Conservation (phyloP, 768 basidiomycete species). For the Hericium alpestre region DNA sequence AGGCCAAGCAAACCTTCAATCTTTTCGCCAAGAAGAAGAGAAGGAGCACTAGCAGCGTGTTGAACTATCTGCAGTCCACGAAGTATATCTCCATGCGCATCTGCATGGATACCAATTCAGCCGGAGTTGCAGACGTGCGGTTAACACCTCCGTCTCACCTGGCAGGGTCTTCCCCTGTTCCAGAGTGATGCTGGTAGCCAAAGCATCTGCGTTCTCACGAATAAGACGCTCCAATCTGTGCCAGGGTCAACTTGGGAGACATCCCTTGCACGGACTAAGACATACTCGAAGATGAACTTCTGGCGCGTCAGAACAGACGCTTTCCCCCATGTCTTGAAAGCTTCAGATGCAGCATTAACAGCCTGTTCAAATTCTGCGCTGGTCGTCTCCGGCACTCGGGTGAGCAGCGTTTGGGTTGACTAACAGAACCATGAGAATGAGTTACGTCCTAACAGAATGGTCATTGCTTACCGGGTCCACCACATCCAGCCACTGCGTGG, state of each 20-base stretch:
- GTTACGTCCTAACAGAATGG: background rate
- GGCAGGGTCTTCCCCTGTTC: constrained; percentile 94
- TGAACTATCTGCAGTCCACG: constrained; percentile 88
- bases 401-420: constrained; percentile 87
- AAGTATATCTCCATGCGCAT: constrained; percentile 90
- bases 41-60: constrained; percentile 70
- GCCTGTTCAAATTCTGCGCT: constrained; percentile 71
- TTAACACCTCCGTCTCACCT: constrained; percentile 33
- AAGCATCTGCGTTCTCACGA: constrained; percentile 73
- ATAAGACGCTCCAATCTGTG: constrained; percentile 77
- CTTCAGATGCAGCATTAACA: constrained; percentile 71
- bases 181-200: constrained; percentile 82
- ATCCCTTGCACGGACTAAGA: background rate
- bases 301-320: constrained; percentile 82
- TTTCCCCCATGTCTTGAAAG: constrained; percentile 82
- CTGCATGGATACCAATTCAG: constrained; percentile 25
- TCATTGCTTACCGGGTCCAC: constrained; percentile 66
- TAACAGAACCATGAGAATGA: constrained; percentile 20
- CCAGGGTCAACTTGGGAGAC: background rate
- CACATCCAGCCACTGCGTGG: constrained; percentile 75
- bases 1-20: constrained; percentile 56
- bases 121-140: background rate
- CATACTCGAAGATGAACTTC: constrained; percentile 79
- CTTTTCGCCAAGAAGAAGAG: constrained; percentile 81
- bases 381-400: constrained; percentile 85